phyloP scores from a whole-genome alignment of 257 asterid genomes.

The Petunia secreta region DNA sequence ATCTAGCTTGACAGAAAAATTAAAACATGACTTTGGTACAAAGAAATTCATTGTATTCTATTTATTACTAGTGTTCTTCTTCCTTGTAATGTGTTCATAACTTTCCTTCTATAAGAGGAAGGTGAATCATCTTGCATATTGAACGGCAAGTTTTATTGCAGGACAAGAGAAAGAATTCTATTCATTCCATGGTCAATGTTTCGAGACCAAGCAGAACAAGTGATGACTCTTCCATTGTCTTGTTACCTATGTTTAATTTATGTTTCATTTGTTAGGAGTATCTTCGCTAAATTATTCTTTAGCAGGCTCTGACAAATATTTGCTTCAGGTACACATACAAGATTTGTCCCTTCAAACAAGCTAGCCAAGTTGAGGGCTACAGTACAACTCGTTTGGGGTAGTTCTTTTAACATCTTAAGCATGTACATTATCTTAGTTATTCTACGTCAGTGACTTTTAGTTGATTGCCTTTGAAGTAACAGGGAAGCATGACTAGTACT shows the following conservation, averaged over 20 bases:
- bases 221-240: slow-evolving; percentile 38
- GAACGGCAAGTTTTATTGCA: slow-evolving; percentile 47
- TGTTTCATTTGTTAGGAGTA: slow-evolving; percentile 18
- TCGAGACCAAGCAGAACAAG: slow-evolving; percentile 94
- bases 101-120: slow-evolving; percentile 18
- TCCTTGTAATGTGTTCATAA: slow-evolving; percentile 15
- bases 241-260: slow-evolving; percentile 24
- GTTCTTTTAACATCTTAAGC: slow-evolving; percentile 35
- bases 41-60: slow-evolving; percentile 21
- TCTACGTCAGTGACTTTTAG: background rate
- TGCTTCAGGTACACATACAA: slow-evolving; percentile 85
- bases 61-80: slow-evolving; percentile 16
- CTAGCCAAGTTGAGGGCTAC: slow-evolving; percentile 91
- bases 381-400: slow-evolving; percentile 95
- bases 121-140: slow-evolving; percentile 22
- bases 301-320: slow-evolving; percentile 23
- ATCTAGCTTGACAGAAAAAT: slow-evolving; percentile 81
- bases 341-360: slow-evolving; percentile 90
- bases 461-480: background rate
- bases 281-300: slow-evolving; percentile 31
- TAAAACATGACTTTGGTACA: slow-evolving; percentile 89
- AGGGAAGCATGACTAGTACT: background rate
- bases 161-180: slow-evolving; percentile 93
- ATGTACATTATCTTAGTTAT: slow-evolving; percentile 3
- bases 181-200: slow-evolving; percentile 92